These are phyloP conservation scores for Suillus discolor DNA, from an alignment of 768 basidiomycete genomes.

Conservation along the genomic window DNA sequence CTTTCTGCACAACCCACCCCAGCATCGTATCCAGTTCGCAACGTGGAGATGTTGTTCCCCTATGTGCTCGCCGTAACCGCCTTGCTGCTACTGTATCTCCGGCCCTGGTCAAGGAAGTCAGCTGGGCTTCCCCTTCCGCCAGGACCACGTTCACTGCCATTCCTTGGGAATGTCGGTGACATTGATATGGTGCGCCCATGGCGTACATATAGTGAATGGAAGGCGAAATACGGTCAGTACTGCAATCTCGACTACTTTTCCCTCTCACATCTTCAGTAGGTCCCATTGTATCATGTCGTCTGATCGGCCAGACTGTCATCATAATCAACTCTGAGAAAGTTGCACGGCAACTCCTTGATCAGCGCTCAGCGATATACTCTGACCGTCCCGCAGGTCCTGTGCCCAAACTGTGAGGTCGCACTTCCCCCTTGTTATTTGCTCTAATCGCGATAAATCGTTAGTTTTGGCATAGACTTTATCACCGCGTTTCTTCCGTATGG, in stretches of 20 bases:
- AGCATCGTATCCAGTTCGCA: not conserved
- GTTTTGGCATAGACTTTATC: constrained; percentile 32
- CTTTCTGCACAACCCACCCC: not conserved
- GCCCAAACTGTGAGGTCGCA: constrained; percentile 23
- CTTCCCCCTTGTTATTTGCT: not conserved
- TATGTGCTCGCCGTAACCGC: not conserved
- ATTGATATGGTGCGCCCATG: not conserved
- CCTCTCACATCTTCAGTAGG: constrained; percentile 18
- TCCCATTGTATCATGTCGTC: constrained; percentile 29
- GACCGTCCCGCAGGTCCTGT: constrained; percentile 25
- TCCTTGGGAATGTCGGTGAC: not conserved
- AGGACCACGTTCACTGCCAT: not conserved
- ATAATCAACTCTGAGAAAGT: constrained; percentile 29
- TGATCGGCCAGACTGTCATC: constrained; percentile 28
- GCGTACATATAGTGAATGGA: constrained; percentile 29
- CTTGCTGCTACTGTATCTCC: not conserved
- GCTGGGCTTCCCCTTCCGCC: not conserved
- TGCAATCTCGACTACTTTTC: not conserved
- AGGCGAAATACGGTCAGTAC: constrained; percentile 28
- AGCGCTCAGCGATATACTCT: constrained; percentile 32
- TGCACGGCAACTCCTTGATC: constrained; percentile 31
- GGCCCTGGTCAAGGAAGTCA: not conserved
- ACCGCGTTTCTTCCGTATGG: constrained; percentile 33
- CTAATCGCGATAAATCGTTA: constrained; percentile 4
- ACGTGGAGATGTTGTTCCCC: not conserved